These are phyloP conservation scores for Flaveria robusta DNA, from an alignment of 129 eudicot species.

Conservation along the genomic window DNA sequence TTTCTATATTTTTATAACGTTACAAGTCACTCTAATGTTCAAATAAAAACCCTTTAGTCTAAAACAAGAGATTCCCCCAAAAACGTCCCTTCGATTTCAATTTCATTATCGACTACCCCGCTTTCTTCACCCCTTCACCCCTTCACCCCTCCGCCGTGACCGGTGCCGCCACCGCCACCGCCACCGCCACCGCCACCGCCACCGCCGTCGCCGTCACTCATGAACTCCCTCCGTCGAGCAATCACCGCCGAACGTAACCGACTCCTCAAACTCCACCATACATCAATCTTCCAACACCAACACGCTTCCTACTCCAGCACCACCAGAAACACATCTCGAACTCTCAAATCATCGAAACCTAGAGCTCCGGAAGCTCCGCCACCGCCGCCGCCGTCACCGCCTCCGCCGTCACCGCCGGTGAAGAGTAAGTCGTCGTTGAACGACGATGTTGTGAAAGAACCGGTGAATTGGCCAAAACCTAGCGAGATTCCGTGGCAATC, in stretches of 20 bases:
- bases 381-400: constrained; percentile 13
- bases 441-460: constrained; percentile 38
- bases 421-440: constrained; percentile 1
- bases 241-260: constrained; percentile 38
- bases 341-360: constrained; percentile 28
- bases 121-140: too few relatives aligned
- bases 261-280: constrained; percentile 28
- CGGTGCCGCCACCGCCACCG: neutral
- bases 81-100: neutral
- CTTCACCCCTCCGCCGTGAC: neutral
- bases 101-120: neutral
- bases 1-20: too few relatives aligned
- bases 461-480: constrained; percentile 59
- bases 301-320: constrained; percentile 28
- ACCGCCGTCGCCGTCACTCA: constrained; percentile 11
- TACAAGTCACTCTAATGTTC: too few relatives aligned
- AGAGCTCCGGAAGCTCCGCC: neutral
- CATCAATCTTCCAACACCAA: constrained; percentile 21
- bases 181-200: neutral
- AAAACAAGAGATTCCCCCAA: too few relatives aligned
- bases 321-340: constrained; percentile 7
- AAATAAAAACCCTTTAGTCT: too few relatives aligned
- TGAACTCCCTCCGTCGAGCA: constrained; percentile 46
- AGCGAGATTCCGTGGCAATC: constrained; percentile 68
- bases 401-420: neutral